These are phyloP conservation scores for Balakata baccata DNA, from an alignment of 345 rosid species.

Conservation along the genomic window DNA sequence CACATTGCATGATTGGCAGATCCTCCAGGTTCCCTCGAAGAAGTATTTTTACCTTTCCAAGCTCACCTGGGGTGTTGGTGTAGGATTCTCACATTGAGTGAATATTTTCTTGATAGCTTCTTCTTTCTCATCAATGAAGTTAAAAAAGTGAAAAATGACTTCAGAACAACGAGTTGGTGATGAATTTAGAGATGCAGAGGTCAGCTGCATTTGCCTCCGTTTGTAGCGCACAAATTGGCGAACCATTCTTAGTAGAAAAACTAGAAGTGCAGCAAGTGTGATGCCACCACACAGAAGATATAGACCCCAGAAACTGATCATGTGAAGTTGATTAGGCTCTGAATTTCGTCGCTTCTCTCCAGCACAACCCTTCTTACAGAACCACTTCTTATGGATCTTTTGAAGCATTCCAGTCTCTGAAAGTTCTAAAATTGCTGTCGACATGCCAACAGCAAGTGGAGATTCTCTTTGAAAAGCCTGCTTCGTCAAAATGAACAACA, in stretches of 20 bases:
- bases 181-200: constrained; percentile 23
- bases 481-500: constrained; percentile 2
- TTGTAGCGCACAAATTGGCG: constrained; percentile 54
- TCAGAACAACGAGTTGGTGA: constrained; percentile 32
- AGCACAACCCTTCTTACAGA: constrained; percentile 53
- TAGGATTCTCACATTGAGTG: constrained; percentile 36
- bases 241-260: constrained; percentile 47
- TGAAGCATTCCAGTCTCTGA: constrained; percentile 70
- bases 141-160: constrained; percentile 46
- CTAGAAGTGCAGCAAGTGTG: constrained; percentile 43
- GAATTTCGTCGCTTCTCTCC: constrained; percentile 22
- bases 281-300: constrained; percentile 54
- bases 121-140: constrained; percentile 80
- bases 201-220: constrained; percentile 32
- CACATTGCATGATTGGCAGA: background rate
- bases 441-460: constrained; percentile 68
- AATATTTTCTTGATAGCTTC: constrained; percentile 71
- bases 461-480: constrained; percentile 83
- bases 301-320: constrained; percentile 80
- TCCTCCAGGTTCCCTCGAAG: constrained; percentile 7
- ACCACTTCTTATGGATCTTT: constrained; percentile 58
- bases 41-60: constrained; percentile 12
- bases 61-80: constrained; percentile 29
- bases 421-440: constrained; percentile 78
- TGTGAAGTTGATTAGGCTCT: constrained; percentile 53